Percentiles rank a stretch among this genome's conserved stretches.
These are phyloP conservation scores for Tylopilus felleus DNA, from an alignment of 768 basidiomycete species.

Conservation along the genomic window DNA sequence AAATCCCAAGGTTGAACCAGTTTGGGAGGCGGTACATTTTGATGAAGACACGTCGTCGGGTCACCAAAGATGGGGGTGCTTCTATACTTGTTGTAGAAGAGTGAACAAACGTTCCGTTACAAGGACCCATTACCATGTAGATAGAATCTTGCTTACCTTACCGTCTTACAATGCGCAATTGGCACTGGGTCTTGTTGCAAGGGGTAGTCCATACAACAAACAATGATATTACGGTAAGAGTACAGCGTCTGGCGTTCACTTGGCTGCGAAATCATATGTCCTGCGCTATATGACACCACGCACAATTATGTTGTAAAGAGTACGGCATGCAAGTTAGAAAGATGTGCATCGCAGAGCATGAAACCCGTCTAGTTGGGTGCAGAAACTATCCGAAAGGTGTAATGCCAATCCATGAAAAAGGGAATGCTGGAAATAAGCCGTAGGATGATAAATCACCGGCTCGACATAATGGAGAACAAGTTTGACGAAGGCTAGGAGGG, in stretches of 20 bases:
- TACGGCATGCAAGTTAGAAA: slow-evolving; percentile 11
- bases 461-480: background rate
- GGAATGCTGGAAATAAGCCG: background rate
- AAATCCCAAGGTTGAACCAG: slow-evolving; percentile 36
- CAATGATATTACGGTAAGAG: slow-evolving; percentile 13
- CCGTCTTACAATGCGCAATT: no score
- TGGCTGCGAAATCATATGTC: slow-evolving; percentile 11
- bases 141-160: background rate
- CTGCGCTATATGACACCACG: slow-evolving; percentile 12
- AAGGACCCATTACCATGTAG: background rate
- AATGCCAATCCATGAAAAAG: background rate
- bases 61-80: slow-evolving; percentile 64
- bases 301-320: slow-evolving; percentile 9
- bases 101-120: background rate
- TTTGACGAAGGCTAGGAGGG: background rate
- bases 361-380: background rate
- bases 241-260: slow-evolving; percentile 16
- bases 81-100: slow-evolving; percentile 44
- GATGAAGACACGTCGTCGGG: slow-evolving; percentile 57
- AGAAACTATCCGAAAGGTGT: slow-evolving; percentile 1
- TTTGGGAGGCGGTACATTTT: slow-evolving; percentile 59
- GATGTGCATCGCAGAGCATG: slow-evolving; percentile 11
- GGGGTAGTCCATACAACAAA: slow-evolving; percentile 5
- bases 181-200: no score
- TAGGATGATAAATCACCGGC: background rate